A percentile compares a stretch with the other conserved stretches of the same genome.
Conservation (phyloP, 352 stramenopile species). For the Phytophthora uliginosa region DNA sequence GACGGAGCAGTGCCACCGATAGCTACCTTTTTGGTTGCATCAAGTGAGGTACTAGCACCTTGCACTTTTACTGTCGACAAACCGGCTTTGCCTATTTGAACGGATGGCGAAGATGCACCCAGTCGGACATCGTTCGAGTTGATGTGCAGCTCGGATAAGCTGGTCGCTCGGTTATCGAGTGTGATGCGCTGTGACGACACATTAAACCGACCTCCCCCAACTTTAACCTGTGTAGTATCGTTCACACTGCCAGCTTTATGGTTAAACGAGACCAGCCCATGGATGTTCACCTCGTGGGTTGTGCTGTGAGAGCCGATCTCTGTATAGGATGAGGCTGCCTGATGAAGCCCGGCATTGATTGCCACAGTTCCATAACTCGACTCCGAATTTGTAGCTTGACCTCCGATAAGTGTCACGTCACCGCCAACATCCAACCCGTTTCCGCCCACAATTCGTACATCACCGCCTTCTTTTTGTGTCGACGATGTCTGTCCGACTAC, state of each 20-base stretch:
- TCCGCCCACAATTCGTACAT: slow-evolving; percentile 65
- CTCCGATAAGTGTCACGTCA: slow-evolving; percentile 58
- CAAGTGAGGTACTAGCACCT: slow-evolving; percentile 29
- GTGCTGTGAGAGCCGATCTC: slow-evolving; percentile 68
- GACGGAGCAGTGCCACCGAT: slow-evolving; percentile 35
- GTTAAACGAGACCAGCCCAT: slow-evolving; percentile 72
- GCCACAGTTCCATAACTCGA: slow-evolving; percentile 51
- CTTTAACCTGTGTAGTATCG: slow-evolving; percentile 52
- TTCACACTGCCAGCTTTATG: slow-evolving; percentile 41
- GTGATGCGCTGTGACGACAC: slow-evolving; percentile 54
- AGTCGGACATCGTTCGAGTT: slow-evolving; percentile 55
- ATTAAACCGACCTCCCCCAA: slow-evolving; percentile 52
- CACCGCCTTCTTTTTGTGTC: slow-evolving; percentile 54
- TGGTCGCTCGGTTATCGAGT: slow-evolving; percentile 55
- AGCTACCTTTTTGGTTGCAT: slow-evolving; percentile 35
- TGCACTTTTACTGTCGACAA: slow-evolving; percentile 39
- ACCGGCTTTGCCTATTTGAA: slow-evolving; percentile 39
- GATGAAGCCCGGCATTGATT: slow-evolving; percentile 68
- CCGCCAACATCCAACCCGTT: slow-evolving; percentile 56
- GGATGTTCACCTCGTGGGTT: slow-evolving; percentile 61
- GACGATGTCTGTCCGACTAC: slow-evolving; percentile 66
- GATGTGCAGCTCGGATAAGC: slow-evolving; percentile 46
- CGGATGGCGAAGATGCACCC: slow-evolving; percentile 38
- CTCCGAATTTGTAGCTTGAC: slow-evolving; percentile 37
- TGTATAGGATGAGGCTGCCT: slow-evolving; percentile 51